Percentiles rank a stretch among this genome's conserved stretches.
phyloP scores from a whole-genome alignment of 805 yeast species.

The Saturnispora ahearnii region DNA sequence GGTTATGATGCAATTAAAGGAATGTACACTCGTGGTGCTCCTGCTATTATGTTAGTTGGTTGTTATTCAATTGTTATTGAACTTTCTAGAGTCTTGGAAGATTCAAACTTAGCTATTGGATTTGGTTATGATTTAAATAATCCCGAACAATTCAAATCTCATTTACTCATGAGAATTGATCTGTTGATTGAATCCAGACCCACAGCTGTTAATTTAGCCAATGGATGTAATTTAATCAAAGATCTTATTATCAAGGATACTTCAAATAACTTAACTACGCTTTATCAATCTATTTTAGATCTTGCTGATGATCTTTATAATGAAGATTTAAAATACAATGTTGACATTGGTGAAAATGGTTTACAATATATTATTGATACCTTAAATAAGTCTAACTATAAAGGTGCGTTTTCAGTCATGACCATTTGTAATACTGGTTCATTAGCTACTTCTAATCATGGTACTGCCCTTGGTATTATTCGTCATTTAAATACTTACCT shows the following conservation, averaged over 20 bases:
- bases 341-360: slow-evolving; percentile 73
- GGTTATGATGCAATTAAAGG: slow-evolving; percentile 76
- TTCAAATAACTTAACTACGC: slow-evolving; percentile 8
- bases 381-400: slow-evolving; percentile 38
- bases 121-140: slow-evolving; percentile 21
- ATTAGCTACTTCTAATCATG: slow-evolving; percentile 94
- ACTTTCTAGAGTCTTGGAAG: slow-evolving; percentile 28
- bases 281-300: slow-evolving; percentile 29
- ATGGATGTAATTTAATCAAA: slow-evolving; percentile 54
- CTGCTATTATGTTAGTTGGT: slow-evolving; percentile 96
- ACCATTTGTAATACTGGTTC: slow-evolving; percentile 97
- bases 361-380: slow-evolving; percentile 49
- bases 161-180: slow-evolving; percentile 43
- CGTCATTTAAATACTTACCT: slow-evolving; percentile 48
- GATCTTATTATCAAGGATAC: slow-evolving; percentile 16
- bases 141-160: slow-evolving; percentile 26
- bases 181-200: slow-evolving; percentile 75
- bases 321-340: slow-evolving; percentile 73
- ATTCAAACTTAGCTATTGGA: slow-evolving; percentile 11
- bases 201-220: slow-evolving; percentile 87
- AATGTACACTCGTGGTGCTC: slow-evolving; percentile 98
- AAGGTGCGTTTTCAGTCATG: slow-evolving; percentile 67
- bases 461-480: slow-evolving; percentile 91
- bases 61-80: slow-evolving; percentile 78
- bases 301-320: slow-evolving; percentile 52